Conservation (phyloP, 768 basidiomycete species). For the Amanita rubescens region DNA sequence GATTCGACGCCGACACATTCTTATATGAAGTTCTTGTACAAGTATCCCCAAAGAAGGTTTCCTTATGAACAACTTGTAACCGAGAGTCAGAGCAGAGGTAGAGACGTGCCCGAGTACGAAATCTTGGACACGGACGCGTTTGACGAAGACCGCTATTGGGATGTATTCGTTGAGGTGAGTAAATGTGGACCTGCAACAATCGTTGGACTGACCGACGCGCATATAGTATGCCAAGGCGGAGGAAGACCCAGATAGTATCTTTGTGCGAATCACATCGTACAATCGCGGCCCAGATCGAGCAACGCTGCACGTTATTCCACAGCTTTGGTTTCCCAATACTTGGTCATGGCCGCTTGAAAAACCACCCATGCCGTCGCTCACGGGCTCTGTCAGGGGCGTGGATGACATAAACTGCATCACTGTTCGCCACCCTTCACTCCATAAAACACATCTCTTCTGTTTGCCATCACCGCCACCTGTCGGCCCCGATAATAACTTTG, state of each 20-base stretch:
- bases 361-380: conserved; percentile 57
- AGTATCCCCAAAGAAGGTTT: conserved; percentile 88
- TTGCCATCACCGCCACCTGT: conserved; percentile 91
- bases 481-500: conserved; percentile 56
- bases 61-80: conserved; percentile 91
- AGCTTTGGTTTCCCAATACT: conserved; percentile 96
- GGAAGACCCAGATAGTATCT: conserved; percentile 80
- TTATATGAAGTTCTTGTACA: conserved; percentile 99
- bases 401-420: conserved; percentile 56
- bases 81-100: conserved; percentile 74
- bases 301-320: conserved; percentile 89
- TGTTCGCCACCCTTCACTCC: conserved; percentile 67
- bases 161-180: conserved; percentile 92
- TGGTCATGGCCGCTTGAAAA: conserved; percentile 89
- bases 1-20: conserved; percentile 98
- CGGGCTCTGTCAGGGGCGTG: conserved; percentile 39
- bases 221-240: conserved; percentile 96
- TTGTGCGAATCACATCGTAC: conserved; percentile 91
- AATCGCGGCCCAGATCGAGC: conserved; percentile 96
- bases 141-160: conserved; percentile 95
- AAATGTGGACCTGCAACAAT: not conserved
- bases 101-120: conserved; percentile 89
- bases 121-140: conserved; percentile 89
- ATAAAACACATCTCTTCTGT: conserved; percentile 78
- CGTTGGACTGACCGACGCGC: not conserved